Percentiles rank a stretch among this genome's conserved stretches.
These are phyloP conservation scores for Boletus rubescentipes DNA, from an alignment of 768 basidiomycete species.

Conservation along the genomic window DNA sequence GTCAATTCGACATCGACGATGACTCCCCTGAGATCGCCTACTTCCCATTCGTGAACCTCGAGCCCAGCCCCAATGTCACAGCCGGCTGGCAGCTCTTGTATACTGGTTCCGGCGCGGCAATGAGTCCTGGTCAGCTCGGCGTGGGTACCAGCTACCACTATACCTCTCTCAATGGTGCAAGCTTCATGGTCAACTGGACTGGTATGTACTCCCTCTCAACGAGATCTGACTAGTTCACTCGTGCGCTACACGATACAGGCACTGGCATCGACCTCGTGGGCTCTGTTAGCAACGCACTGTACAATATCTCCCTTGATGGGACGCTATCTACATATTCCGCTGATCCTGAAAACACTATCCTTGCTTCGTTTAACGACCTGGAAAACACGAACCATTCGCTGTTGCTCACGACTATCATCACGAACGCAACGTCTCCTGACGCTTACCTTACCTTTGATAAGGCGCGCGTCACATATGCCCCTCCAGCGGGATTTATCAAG, in stretches of 20 bases:
- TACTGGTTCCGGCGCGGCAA: slow-evolving; percentile 47
- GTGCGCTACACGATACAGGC: slow-evolving; percentile 39
- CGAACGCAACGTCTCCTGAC: slow-evolving; percentile 28
- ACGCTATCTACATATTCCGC: slow-evolving; percentile 24
- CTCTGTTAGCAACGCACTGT: slow-evolving; percentile 43
- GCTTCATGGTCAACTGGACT: slow-evolving; percentile 55
- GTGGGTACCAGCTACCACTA: slow-evolving; percentile 60
- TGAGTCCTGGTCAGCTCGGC: slow-evolving; percentile 42
- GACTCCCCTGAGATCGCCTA: slow-evolving; percentile 65
- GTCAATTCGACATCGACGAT: slow-evolving; percentile 56
- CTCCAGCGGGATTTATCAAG: slow-evolving; percentile 34
- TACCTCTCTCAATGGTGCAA: slow-evolving; percentile 60
- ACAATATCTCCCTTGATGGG: slow-evolving; percentile 55
- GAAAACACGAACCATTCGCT: slow-evolving; percentile 52
- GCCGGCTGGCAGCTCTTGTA: slow-evolving; percentile 74
- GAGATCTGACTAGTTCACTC: not conserved
- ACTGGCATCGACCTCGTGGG: slow-evolving; percentile 64
- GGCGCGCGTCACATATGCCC: slow-evolving; percentile 47
- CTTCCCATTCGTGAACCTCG: slow-evolving; percentile 57
- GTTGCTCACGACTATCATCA: slow-evolving; percentile 48
- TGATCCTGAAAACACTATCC: slow-evolving; percentile 36
- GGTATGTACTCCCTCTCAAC: slow-evolving; percentile 44
- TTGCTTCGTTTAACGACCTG: slow-evolving; percentile 51
- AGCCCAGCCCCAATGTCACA: slow-evolving; percentile 45
- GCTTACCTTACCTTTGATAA: slow-evolving; percentile 55